These are phyloP conservation scores for Tritrichomonas foetus DNA, from an alignment of 208 protist genomes.

Conservation along the genomic window DNA sequence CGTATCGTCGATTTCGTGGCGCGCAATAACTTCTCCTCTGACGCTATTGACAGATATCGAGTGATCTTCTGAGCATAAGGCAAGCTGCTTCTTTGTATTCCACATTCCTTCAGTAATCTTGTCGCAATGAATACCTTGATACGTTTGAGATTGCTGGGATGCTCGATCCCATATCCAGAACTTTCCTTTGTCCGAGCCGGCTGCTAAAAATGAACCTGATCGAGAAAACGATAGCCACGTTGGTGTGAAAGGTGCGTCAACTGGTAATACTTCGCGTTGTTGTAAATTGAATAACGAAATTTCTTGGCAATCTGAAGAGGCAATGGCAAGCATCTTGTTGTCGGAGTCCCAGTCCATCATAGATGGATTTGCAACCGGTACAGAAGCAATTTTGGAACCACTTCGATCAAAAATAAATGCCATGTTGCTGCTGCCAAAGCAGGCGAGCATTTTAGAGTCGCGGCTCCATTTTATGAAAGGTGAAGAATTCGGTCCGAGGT, in stretches of 20 bases:
- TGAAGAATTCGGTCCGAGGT: background rate
- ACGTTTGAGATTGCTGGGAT: background rate
- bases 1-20: background rate
- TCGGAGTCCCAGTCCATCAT: background rate
- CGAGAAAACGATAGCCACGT: background rate
- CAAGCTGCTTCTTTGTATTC: conserved; percentile 6
- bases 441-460: background rate
- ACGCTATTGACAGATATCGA: background rate
- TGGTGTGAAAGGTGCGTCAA: conserved; percentile 23
- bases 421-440: background rate
- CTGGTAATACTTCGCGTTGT: background rate
- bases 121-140: background rate
- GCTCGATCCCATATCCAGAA: conserved; percentile 25
- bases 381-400: background rate
- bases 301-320: background rate
- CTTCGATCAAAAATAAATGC: background rate
- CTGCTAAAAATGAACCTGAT: background rate
- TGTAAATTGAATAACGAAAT: background rate
- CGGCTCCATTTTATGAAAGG: background rate
- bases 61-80: background rate
- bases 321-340: background rate
- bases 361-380: background rate
- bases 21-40: background rate
- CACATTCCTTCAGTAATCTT: background rate
- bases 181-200: conserved; percentile 2